phyloP scores from a whole-genome alignment of 306 rosid species.

The Oemleria cerasiformis region DNA sequence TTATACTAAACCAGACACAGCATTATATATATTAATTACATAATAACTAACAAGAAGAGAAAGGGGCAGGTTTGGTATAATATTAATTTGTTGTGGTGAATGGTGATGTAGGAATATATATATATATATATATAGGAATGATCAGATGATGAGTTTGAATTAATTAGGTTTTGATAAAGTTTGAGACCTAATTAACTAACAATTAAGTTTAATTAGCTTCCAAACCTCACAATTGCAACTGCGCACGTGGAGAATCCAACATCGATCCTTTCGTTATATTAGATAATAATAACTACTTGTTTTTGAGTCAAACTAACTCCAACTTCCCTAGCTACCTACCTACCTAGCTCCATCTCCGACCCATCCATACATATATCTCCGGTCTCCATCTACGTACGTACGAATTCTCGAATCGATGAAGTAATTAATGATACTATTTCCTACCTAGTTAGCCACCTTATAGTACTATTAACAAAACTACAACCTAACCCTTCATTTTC shows the following conservation, averaged over 20 bases:
- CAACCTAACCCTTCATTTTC: neutral
- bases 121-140: too few relatives aligned
- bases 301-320: conserved; percentile 32
- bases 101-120: too few relatives aligned
- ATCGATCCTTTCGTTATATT: neutral
- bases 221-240: conserved; percentile 32
- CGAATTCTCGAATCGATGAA: too few relatives aligned
- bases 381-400: too few relatives aligned
- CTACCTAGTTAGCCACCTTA: too few relatives aligned
- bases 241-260: conserved; percentile 51
- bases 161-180: conserved; percentile 42
- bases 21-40: too few relatives aligned
- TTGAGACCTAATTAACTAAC: conserved; percentile 63
- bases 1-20: too few relatives aligned
- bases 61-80: neutral
- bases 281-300: conserved; percentile 8
- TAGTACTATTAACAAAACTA: neutral
- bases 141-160: too few relatives aligned
- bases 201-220: conserved; percentile 18
- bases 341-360: neutral
- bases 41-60: neutral
- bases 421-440: too few relatives aligned
- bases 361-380: neutral
- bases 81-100: neutral
- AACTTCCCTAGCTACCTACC: neutral